Evolutionary conservation across 2,329 filamentous ascomycete species (phyloP).

Genomic region (Talaromyces sp.): DNA sequence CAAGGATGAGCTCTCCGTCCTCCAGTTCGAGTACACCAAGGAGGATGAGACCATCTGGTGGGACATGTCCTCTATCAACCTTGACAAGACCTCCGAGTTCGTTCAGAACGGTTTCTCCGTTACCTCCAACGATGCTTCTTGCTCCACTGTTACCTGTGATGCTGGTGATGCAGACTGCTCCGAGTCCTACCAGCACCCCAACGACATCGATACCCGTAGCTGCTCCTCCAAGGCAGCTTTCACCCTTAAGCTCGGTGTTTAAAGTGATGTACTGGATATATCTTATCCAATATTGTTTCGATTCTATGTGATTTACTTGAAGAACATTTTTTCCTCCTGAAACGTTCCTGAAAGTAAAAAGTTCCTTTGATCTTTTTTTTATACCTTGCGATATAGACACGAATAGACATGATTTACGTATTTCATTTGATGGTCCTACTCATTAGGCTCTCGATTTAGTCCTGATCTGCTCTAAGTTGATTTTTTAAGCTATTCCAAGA

Average conservation of each 20-base stretch:
- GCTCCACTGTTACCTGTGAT: constrained; percentile 26
- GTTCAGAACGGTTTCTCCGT: constrained; percentile 30
- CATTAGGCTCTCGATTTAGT: too few relatives aligned
- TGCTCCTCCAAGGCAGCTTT: constrained; percentile 28
- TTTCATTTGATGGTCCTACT: background rate
- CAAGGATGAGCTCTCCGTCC: constrained; percentile 20
- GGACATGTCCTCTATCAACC: constrained; percentile 37
- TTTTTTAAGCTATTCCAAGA: too few relatives aligned
- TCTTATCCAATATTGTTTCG: too few relatives aligned
- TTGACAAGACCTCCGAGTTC: constrained; percentile 24
- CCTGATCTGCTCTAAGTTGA: too few relatives aligned
- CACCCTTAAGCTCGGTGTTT: constrained; percentile 41
- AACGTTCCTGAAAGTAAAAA: constrained; percentile 1
- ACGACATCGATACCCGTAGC: constrained; percentile 31
- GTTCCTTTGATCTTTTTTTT: background rate
- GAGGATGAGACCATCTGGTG: constrained; percentile 29
- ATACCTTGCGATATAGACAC: background rate
- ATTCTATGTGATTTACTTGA: constrained; percentile 5
- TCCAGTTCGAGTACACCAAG: constrained; percentile 39
- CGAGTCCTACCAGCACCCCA: constrained; percentile 32
- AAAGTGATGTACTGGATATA: too few relatives aligned
- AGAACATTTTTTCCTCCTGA: constrained; percentile 2
- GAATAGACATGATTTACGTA: constrained; percentile 3
- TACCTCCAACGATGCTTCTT: constrained; percentile 25
- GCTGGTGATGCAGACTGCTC: constrained; percentile 29